Base-by-base conservation (phyloP, 2,329 filamentous ascomycete species). In the Botrytis deweyae region DNA sequence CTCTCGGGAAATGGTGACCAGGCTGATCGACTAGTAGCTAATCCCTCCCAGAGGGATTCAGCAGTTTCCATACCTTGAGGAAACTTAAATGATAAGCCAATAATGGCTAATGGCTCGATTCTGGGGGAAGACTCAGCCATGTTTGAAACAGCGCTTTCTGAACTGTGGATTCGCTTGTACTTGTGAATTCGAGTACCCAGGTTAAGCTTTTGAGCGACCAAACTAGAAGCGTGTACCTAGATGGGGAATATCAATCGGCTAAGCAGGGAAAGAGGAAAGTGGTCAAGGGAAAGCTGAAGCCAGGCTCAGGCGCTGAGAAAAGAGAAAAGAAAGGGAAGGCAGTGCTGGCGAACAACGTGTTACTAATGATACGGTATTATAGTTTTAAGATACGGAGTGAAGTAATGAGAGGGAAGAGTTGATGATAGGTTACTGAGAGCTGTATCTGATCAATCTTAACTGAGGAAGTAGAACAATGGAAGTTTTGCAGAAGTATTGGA, bases 11-110 rank as follows among this genome's bases (percentile, higher is more conserved):
- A 76, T 42, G 77, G 72, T 4, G 64, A 73, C 77, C 78, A 79
- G 18, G 67, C 91, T 80, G 93, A 91, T 12, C 93, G 86, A 20
- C 91, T 91, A 81, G 91, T 89, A 79, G 89, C 87, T n/a, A 94
- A 85, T 16, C 94, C 84, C 73, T 93, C 89, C 92, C 92, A 94
- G 42, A 94, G 88, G 70, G 88, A 87, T 73, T 93, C 90, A 74
- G 85, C 83, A 6, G 82, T 82, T 4, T 80, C 83, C 8, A 85
- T 86, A 25, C 83, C 80, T 8, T 86, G 86, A 7, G 87, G 87
- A 65, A 88, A 88, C 18, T 86, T 83, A 55, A 86, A 84, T 8
- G 84, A 85, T 74, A 88, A 82, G 49, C 87, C 87, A 58, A 88
- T 80, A 25, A 88, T 82, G 6, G 86, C 87, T 5, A 66, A 66